Percentiles rank a stretch among this genome's conserved stretches.
Evolutionary conservation across 1,284 basidiomycete species (phyloP).

Genomic region (Heliocybe sulcata): DNA sequence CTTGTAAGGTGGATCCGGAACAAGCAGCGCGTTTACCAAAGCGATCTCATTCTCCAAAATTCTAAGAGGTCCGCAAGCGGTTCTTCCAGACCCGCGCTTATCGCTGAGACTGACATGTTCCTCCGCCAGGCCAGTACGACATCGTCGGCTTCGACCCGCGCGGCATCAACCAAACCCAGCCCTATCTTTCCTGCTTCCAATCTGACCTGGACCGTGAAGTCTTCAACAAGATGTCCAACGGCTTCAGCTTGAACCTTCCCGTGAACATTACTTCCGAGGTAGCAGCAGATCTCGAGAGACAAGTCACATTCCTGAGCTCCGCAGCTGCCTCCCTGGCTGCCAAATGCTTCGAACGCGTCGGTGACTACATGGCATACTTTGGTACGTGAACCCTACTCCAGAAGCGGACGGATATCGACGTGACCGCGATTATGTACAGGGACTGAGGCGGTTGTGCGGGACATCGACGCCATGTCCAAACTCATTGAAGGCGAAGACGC

Average conservation of each 20-base stretch:
- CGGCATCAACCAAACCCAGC: constrained; percentile 3
- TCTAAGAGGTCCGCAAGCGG: not conserved
- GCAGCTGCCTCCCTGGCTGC: not conserved
- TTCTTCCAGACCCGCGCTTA: too few species aligned
- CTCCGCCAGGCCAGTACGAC: constrained; percentile 1
- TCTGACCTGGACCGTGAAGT: not conserved
- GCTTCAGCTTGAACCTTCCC: not conserved
- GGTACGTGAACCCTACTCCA: too few species aligned
- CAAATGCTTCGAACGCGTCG: not conserved
- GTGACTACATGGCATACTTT: constrained; percentile 1
- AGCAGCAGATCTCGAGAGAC: not conserved
- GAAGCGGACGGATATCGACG: too few species aligned
- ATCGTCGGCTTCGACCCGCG: constrained; percentile 5
- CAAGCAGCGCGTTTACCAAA: not conserved
- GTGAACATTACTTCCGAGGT: not conserved
- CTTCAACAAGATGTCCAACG: not conserved
- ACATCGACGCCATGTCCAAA: constrained; percentile 1
- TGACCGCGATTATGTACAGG: not conserved
- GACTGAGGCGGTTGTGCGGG: constrained; percentile 1
- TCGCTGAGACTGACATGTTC: not conserved
- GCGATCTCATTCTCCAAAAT: not conserved
- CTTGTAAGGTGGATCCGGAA: not conserved
- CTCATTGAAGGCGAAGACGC: constrained; percentile 1
- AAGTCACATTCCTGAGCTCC: not conserved
- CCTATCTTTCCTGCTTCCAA: constrained; percentile 5